Evolutionary conservation across 2,329 filamentous ascomycete genomes (phyloP), one percentile per base, ranked within the genome.

Genomic region (Epicoccum nigrum): DNA sequence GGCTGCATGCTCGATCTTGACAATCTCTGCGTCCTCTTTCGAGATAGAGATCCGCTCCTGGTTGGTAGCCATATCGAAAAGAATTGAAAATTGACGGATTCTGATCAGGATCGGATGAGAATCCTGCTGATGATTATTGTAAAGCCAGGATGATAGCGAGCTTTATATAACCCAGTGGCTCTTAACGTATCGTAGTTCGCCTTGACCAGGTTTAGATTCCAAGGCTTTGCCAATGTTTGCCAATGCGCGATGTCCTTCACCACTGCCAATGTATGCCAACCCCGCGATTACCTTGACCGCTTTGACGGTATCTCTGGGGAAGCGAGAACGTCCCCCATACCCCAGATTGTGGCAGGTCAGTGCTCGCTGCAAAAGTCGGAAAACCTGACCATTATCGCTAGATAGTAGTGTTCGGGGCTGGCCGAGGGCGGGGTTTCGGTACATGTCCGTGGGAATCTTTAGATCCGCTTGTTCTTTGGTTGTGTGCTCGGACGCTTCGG

Each of bases 401-500:
- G 23, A 15, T 11, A 15, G 31, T 3, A 11, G n/a, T n/a, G n/a
- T n/a, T 31, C 25, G 38, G 16, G 38, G 27, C 25, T 41, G 38
- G 4, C 38, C 38, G 38, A 21, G 16, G 1, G 38, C 35, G 38
- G 38, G 25, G 25, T 31, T 41, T 21, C 27, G 38, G 38, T 30
- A 4, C 15, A 19, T 12, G 38, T 21, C 38, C 38, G 11, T n/a
- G n/a, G n/a, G n/a, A n/a, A n/a, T n/a, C n/a, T n/a, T n/a, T n/a
- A n/a, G n/a, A n/a, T n/a, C n/a, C n/a, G n/a, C n/a, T n/a, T n/a
- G n/a, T n/a, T n/a, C n/a, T n/a, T n/a, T n/a, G n/a, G n/a, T n/a
- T n/a, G n/a, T n/a, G n/a, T n/a, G n/a, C 3, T 42, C 20, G 35
- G 45, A 21, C 20, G 30, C 45, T 42, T 48, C 45, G 45, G 45